Conservation (phyloP, 768 basidiomycete species). For the Amanita pseudoporphyria region DNA sequence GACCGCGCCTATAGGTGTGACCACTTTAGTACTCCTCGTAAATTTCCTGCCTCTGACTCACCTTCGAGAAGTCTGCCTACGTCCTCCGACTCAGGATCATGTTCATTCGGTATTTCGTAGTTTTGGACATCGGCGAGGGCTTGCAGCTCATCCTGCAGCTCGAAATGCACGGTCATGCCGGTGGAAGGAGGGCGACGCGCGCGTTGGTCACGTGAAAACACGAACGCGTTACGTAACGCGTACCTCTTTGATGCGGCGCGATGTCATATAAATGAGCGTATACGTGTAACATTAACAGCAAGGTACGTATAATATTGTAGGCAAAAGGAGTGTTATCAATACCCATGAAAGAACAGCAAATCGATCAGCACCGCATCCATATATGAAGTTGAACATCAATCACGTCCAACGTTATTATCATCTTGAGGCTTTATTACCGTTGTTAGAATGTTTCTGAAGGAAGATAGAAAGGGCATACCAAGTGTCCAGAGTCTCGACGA, state of each 20-base stretch:
- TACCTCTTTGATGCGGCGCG: background rate
- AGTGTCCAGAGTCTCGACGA: conserved; percentile 3
- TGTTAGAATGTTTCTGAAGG: background rate
- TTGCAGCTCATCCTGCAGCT: conserved; percentile 72
- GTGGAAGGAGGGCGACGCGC: conserved; percentile 5
- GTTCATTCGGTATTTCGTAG: conserved; percentile 64
- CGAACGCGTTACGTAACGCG: background rate
- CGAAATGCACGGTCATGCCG: conserved; percentile 41
- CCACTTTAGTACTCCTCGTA: conserved; percentile 1
- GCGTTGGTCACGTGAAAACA: conserved; percentile 10
- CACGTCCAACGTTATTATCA: background rate
- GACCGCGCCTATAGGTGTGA: conserved; percentile 51
- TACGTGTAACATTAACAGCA: conserved; percentile 2
- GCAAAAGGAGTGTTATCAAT: background rate
- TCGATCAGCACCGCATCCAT: background rate
- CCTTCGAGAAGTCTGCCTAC: conserved; percentile 50
- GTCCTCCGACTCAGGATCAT: conserved; percentile 50
- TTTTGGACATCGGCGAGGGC: conserved; percentile 46
- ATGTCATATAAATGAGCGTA: conserved; percentile 2
- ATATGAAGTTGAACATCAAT: background rate
- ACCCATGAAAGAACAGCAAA: background rate
- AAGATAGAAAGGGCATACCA: background rate
- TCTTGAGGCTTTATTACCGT: background rate
- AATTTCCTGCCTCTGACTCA: conserved; percentile 16
- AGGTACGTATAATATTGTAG: conserved; percentile 1